phyloP scores from a whole-genome alignment of 2,329 filamentous ascomycete species.

The Parascedosporium putredinis region DNA sequence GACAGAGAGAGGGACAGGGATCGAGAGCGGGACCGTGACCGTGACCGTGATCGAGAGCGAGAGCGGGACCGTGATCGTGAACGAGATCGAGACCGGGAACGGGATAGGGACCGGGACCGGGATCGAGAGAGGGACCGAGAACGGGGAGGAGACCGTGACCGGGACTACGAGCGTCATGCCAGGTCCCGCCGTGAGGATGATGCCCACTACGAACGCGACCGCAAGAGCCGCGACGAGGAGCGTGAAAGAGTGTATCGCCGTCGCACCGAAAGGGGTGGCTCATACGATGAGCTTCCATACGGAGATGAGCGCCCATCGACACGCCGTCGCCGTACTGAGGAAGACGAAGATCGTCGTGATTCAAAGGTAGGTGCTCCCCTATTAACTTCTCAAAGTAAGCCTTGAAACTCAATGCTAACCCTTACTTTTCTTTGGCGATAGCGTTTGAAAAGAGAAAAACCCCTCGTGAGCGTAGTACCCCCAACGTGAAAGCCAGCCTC shows the following conservation, averaged over 20 bases:
- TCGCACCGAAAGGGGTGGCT: conserved; percentile 63
- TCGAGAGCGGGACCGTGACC: conserved; percentile 23
- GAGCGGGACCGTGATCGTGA: conserved; percentile 26
- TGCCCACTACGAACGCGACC: conserved; percentile 72
- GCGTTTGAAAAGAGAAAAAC: conserved; percentile 49
- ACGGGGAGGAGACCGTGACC: conserved; percentile 24
- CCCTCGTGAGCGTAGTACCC: conserved; percentile 51
- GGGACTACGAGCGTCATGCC: conserved; percentile 38
- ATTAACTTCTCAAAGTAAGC: background rate
- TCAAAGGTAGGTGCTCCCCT: conserved; percentile 45
- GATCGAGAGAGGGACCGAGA: conserved; percentile 23
- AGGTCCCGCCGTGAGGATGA: conserved; percentile 51
- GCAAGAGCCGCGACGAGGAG: conserved; percentile 80
- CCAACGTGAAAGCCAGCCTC: conserved; percentile 43
- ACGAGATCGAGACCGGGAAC: conserved; percentile 26
- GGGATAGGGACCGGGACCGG: conserved; percentile 25
- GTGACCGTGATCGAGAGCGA: conserved; percentile 22
- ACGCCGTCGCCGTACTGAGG: conserved; percentile 65
- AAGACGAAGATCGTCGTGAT: conserved; percentile 63
- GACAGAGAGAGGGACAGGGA: conserved; percentile 31
- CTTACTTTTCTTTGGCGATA: conserved; percentile 16
- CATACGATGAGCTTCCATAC: conserved; percentile 83
- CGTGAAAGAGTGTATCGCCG: conserved; percentile 81
- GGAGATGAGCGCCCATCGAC: conserved; percentile 60
- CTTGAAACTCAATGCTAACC: background rate